Evolutionary conservation across 768 basidiomycete species (phyloP).

Genomic region (Termitomyces sp.): DNA sequence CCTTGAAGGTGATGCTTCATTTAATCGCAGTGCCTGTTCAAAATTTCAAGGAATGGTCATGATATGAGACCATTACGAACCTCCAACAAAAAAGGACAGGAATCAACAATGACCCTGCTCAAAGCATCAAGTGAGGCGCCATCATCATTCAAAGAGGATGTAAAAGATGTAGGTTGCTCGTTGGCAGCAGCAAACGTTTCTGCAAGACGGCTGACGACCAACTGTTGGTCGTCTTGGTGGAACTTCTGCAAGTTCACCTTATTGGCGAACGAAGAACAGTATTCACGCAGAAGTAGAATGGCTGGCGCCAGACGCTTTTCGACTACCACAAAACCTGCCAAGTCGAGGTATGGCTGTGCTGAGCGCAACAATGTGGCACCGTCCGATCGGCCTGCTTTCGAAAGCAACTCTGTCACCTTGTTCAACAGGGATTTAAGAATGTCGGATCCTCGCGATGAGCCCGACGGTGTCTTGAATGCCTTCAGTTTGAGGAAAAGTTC

Average conservation of each 20-base stretch:
- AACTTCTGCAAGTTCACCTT: constrained; percentile 48
- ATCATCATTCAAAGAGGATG: constrained; percentile 13
- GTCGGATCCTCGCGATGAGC: constrained; percentile 32
- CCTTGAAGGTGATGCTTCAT: constrained; percentile 21
- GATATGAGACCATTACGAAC: constrained; percentile 27
- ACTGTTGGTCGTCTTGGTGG: constrained; percentile 36
- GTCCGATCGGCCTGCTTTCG: constrained; percentile 9
- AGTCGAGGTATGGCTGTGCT: constrained; percentile 41
- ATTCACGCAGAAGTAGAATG: constrained; percentile 49
- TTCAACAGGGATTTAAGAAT: constrained; percentile 28
- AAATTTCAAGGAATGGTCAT: background rate
- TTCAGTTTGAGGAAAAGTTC: constrained; percentile 50
- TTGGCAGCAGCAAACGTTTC: constrained; percentile 39
- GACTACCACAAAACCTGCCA: constrained; percentile 40
- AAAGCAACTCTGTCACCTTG: constrained; percentile 14
- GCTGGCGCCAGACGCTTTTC: constrained; percentile 40
- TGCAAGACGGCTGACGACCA: constrained; percentile 44
- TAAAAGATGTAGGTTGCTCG: constrained; percentile 22
- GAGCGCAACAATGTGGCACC: constrained; percentile 30
- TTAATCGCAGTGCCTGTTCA: constrained; percentile 29
- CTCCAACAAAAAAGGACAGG: constrained; percentile 45
- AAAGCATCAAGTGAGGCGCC: constrained; percentile 29
- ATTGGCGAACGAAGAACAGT: constrained; percentile 37
- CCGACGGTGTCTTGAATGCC: constrained; percentile 30
- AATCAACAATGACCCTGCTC: constrained; percentile 47